These are phyloP conservation scores for Hanseniaspora singularis DNA, from an alignment of 805 yeast species.

Conservation along the genomic window DNA sequence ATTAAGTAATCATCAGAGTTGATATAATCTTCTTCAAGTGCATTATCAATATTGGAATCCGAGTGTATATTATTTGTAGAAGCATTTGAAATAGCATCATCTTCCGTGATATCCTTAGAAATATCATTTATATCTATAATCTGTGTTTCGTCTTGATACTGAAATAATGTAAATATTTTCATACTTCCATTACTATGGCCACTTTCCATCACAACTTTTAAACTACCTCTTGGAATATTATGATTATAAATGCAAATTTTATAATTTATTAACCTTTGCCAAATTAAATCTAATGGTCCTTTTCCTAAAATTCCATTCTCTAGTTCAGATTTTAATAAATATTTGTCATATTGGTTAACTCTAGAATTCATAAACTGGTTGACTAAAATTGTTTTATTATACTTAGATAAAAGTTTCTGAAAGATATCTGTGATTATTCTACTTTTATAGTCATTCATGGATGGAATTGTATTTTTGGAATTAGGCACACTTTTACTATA, in stretches of 20 bases:
- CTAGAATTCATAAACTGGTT: conserved; percentile 12
- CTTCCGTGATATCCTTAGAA: too few relatives aligned
- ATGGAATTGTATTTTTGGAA: neutral
- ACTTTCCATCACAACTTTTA: conserved; percentile 6
- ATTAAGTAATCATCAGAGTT: too few relatives aligned
- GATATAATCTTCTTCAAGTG: too few relatives aligned
- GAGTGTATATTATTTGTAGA: too few relatives aligned
- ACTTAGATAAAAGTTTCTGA: neutral
- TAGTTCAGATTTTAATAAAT: conserved; percentile 10
- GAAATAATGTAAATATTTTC: neutral
- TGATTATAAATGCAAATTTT: conserved; percentile 8
- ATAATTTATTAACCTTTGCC: conserved; percentile 10
- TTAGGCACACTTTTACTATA: neutral
- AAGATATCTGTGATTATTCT: neutral
- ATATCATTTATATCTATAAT: neutral
- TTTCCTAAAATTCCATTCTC: conserved; percentile 13
- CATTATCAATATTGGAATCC: too few relatives aligned
- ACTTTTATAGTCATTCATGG: conserved; percentile 7
- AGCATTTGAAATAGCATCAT: too few relatives aligned
- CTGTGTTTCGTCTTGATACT: neutral
- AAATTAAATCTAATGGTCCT: conserved; percentile 10
- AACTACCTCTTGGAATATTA: neutral
- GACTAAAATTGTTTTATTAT: conserved; percentile 4
- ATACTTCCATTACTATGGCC: neutral
- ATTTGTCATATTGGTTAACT: conserved; percentile 1